These are phyloP conservation scores for Trichoderma oligosporum DNA, from an alignment of 2,329 filamentous ascomycete genomes.

Conservation along the genomic window DNA sequence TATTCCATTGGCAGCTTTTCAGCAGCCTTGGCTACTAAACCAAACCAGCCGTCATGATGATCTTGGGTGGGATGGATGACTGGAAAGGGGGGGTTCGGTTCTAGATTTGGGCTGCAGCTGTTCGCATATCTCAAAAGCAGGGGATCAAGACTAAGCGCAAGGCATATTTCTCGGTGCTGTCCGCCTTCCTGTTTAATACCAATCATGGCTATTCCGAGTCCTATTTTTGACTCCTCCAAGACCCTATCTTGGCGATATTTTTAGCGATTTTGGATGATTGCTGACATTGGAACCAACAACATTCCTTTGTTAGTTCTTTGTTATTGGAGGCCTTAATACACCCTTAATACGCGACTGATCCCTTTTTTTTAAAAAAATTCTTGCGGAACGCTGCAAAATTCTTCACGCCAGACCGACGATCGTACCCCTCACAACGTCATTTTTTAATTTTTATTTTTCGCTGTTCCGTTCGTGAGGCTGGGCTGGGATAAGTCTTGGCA, in stretches of 20 bases:
- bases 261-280: too few species aligned
- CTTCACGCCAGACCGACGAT: too few species aligned
- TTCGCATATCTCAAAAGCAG: constrained; percentile 5
- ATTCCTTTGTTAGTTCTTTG: too few species aligned
- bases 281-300: too few species aligned
- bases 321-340: too few species aligned
- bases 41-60: neutral
- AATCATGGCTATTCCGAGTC: too few species aligned
- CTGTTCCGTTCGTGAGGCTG: constrained; percentile 8
- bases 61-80: neutral
- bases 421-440: constrained; percentile 14
- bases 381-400: constrained; percentile 4
- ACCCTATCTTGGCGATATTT: too few species aligned
- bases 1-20: neutral
- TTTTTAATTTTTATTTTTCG: too few species aligned
- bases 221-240: too few species aligned
- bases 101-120: constrained; percentile 13
- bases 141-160: constrained; percentile 3
- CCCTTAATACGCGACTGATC: too few species aligned
- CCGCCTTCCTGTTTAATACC: neutral
- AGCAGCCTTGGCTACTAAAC: neutral
- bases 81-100: neutral
- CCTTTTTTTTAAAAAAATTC: too few species aligned
- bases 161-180: neutral
- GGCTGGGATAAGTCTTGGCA: constrained; percentile 9